These are phyloP conservation scores for Chrysophaeum taylorii DNA, from an alignment of 352 stramenopile species.

Conservation along the genomic window DNA sequence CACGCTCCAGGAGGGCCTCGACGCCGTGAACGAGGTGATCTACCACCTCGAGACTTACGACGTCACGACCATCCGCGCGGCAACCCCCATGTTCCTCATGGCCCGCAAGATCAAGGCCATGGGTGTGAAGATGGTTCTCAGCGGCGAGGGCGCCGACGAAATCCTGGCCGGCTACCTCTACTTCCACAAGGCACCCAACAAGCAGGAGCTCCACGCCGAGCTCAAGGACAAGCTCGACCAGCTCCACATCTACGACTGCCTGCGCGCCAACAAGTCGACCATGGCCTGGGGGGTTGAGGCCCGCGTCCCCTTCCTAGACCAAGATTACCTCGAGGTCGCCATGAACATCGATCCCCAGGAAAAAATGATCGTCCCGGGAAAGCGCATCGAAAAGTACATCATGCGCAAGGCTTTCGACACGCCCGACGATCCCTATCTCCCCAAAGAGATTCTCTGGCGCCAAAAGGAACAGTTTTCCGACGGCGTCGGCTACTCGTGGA, in stretches of 20 bases:
- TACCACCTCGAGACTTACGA: conserved; percentile 96
- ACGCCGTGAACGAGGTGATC: conserved; percentile 93
- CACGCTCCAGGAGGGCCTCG: conserved; percentile 93
- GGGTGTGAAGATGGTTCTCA: conserved; percentile 99
- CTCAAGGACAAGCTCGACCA: conserved; percentile 86
- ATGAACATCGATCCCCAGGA: conserved; percentile 94
- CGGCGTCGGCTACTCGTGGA: conserved; percentile 97
- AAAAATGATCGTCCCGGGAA: conserved; percentile 91
- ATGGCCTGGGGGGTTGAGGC: conserved; percentile 94
- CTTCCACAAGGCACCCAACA: conserved; percentile 97
- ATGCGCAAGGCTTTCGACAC: conserved; percentile 97
- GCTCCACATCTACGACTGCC: conserved; percentile 95
- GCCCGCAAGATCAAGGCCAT: conserved; percentile 98
- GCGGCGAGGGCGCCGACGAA: conserved; percentile 93
- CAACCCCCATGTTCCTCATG: conserved; percentile 99
- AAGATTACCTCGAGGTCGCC: conserved; percentile 90
- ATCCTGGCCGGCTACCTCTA: conserved; percentile 98
- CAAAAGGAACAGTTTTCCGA: conserved; percentile 99
- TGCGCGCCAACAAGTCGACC: conserved; percentile 96
- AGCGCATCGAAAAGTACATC: conserved; percentile 96
- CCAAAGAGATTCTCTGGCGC: conserved; percentile 92
- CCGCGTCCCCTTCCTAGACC: conserved; percentile 93
- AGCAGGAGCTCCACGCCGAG: conserved; percentile 79
- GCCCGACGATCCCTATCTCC: conserved; percentile 90
- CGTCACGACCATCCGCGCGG: conserved; percentile 91